These are phyloP conservation scores for Ogataea parapolymorpha DNA, from an alignment of 805 yeast genomes.

Conservation along the genomic window DNA sequence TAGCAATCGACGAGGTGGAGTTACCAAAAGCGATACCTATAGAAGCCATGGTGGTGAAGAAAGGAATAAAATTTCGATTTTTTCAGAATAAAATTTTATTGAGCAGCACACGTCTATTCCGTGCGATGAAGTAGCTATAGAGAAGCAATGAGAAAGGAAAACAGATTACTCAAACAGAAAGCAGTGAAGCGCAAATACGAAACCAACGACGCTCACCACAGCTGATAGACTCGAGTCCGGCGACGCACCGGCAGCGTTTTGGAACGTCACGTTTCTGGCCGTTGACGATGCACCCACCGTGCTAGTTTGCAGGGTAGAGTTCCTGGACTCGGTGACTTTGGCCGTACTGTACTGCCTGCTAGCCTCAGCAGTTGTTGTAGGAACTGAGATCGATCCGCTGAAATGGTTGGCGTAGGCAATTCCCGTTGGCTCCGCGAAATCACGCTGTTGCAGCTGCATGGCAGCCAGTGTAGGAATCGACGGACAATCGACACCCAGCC, in stretches of 20 bases:
- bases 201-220: slow-evolving; percentile 14
- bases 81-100: slow-evolving; percentile 6
- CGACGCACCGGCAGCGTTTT: slow-evolving; percentile 10
- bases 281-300: not conserved
- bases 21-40: slow-evolving; percentile 97
- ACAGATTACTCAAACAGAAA: slow-evolving; percentile 11
- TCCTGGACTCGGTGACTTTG: not conserved
- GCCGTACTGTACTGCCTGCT: not conserved
- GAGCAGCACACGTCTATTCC: slow-evolving; percentile 6
- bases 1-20: slow-evolving; percentile 92
- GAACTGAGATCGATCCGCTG: not conserved
- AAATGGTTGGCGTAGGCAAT: not conserved
- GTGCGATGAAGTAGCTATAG: not conserved
- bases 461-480: slow-evolving; percentile 3
- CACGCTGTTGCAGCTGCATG: slow-evolving; percentile 11
- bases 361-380: not conserved
- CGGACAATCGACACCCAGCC: slow-evolving; percentile 20
- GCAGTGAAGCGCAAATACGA: slow-evolving; percentile 13
- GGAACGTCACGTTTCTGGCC: slow-evolving; percentile 8
- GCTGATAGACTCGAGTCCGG: slow-evolving; percentile 7
- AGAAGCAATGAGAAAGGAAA: not conserved
- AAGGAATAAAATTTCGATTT: slow-evolving; percentile 1
- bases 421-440: slow-evolving; percentile 7
- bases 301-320: slow-evolving; percentile 2
- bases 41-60: slow-evolving; percentile 42